Evolutionary conservation across 2,329 filamentous ascomycete species (phyloP), one percentile per base, ranked within the genome.

Genomic region (Phyllosticta ampelicida): DNA sequence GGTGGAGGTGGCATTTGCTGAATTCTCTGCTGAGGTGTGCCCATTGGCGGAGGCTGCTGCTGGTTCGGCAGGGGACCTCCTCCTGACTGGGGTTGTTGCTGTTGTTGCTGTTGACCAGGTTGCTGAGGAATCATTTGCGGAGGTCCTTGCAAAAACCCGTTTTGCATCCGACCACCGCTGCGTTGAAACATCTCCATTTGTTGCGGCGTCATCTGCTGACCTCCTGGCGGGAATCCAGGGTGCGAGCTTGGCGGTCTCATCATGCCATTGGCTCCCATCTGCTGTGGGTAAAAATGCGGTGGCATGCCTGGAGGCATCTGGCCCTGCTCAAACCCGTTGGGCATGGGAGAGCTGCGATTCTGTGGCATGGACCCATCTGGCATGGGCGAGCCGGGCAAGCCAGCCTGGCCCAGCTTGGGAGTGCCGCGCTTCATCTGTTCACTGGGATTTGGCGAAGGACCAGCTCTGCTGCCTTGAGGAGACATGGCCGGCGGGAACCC

Each of bases 401-500:
- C 83, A 44, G 80, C 80, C 60, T 82, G 82, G 65, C 81, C 82
- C 79, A 90, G 84, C 71, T 89, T 86, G 23, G 86, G 86, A 23
- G 86, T 88, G 54, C 83, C 83, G 54, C 87, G 85, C 77, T 89
- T 89, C 80, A 90, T 89, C 72, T 87, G 86, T 61, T 91, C 88
- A 51, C 80, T 77, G 20, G 88, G 86, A 68, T 89, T 90, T 36
- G 88, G 88, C 10, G 88, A 91, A 23, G 86, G 84, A 30, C 84
- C 86, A 60, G 80, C 79, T 67, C 86, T 81, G 68, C 77, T 84
- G 51, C 80, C 85, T 66, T 86, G 85, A 36, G 84, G 87, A 54
- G 85, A 90, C 62, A 86, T 82, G 63, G 85, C 84, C 55, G 83
- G 74, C 18, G 74, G 81, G 75, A 88, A 89, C 77, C 60, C 78